Percentiles rank a stretch among this genome's conserved stretches.
phyloP scores from a whole-genome alignment of 2,329 filamentous ascomycete genomes.

The Colletotrichum navitas region DNA sequence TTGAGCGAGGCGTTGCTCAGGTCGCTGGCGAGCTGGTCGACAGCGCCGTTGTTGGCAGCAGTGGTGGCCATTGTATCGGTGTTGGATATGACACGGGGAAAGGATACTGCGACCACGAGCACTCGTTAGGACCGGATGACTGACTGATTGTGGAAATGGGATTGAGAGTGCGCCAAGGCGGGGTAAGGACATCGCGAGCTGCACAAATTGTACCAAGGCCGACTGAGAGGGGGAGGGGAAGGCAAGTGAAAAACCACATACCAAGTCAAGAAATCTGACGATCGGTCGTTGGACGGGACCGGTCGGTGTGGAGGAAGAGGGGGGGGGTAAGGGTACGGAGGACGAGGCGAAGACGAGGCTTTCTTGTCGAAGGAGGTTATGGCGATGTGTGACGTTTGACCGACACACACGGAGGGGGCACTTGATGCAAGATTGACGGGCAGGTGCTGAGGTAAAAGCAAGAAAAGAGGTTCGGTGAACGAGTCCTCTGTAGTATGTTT shows the following conservation, averaged over 20 bases:
- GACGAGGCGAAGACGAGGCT: slow-evolving; percentile 29
- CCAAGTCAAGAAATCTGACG: slow-evolving; percentile 40
- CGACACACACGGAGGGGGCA: slow-evolving; percentile 42
- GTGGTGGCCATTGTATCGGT: slow-evolving; percentile 70
- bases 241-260: slow-evolving; percentile 23
- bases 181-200: slow-evolving; percentile 14
- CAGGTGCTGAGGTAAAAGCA: slow-evolving; percentile 40
- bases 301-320: slow-evolving; percentile 20
- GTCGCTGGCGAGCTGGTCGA: slow-evolving; percentile 86
- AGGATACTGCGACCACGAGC: slow-evolving; percentile 38
- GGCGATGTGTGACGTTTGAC: slow-evolving; percentile 42
- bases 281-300: slow-evolving; percentile 36
- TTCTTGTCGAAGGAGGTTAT: slow-evolving; percentile 31
- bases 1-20: slow-evolving; percentile 79
- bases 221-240: slow-evolving; percentile 7
- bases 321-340: slow-evolving; percentile 25
- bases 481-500: slow-evolving; percentile 30
- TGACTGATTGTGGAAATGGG: not conserved
- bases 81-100: slow-evolving; percentile 42
- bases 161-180: not conserved
- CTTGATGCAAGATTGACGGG: slow-evolving; percentile 40
- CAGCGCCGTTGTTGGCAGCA: slow-evolving; percentile 69
- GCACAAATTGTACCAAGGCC: slow-evolving; percentile 7
- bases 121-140: slow-evolving; percentile 5
- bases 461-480: slow-evolving; percentile 34